These are phyloP conservation scores for Zygosaccharomyces pseudobailii DNA, from an alignment of 1,139 yeast species.

Conservation along the genomic window DNA sequence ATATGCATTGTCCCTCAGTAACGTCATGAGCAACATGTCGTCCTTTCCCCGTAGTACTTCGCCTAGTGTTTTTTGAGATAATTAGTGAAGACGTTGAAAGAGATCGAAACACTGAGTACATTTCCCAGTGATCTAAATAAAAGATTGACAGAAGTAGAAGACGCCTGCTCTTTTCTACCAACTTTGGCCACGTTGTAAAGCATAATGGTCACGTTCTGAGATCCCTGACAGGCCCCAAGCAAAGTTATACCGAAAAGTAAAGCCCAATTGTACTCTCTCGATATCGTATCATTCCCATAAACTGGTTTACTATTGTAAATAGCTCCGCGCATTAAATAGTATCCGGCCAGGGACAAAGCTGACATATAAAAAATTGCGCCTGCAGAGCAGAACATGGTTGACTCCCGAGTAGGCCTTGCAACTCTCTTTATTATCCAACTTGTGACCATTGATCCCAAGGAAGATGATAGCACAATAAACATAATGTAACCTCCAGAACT, in stretches of 20 bases:
- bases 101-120: constrained; percentile 38
- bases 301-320: constrained; percentile 5
- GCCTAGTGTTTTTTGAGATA: constrained; percentile 3
- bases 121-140: constrained; percentile 37
- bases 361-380: constrained; percentile 7
- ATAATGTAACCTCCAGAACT: constrained; percentile 5
- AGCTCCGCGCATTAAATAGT: neutral
- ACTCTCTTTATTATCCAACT: constrained; percentile 9
- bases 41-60: constrained; percentile 3
- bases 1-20: constrained; percentile 8
- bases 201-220: constrained; percentile 40
- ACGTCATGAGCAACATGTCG: constrained; percentile 1
- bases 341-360: constrained; percentile 6
- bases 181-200: constrained; percentile 43
- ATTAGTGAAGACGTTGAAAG: constrained; percentile 30
- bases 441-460: constrained; percentile 8
- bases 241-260: constrained; percentile 39
- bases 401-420: constrained; percentile 3
- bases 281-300: neutral
- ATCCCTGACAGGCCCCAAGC: constrained; percentile 43
- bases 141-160: constrained; percentile 34
- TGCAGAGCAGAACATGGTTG: constrained; percentile 7
- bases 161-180: constrained; percentile 38
- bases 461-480: constrained; percentile 9
- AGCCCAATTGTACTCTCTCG: neutral